Percentiles rank a stretch among this genome's conserved stretches.
phyloP scores from a whole-genome alignment of 768 basidiomycete species.

The Naganishia antarctica region DNA sequence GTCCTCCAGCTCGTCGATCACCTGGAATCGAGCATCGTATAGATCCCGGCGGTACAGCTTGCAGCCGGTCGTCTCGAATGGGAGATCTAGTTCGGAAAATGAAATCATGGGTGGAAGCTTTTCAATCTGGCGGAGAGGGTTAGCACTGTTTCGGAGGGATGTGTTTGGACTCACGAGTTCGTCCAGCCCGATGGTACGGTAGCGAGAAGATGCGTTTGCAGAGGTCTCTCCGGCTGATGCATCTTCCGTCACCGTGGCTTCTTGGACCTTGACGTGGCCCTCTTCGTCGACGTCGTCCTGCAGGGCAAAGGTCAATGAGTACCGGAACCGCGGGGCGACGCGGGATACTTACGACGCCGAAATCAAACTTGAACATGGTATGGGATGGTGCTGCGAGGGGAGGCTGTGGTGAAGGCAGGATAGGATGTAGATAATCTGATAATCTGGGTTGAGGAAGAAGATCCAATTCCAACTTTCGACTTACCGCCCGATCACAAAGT shows the following conservation, averaged over 20 bases:
- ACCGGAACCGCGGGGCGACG: neutral
- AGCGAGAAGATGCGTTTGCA: constrained; percentile 25
- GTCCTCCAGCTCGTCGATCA: constrained; percentile 58
- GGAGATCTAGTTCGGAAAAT: constrained; percentile 66
- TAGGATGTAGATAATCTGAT: too few species aligned
- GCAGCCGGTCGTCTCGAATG: constrained; percentile 49
- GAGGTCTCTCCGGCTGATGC: constrained; percentile 30
- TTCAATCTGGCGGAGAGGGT: constrained; percentile 56
- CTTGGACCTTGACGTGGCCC: constrained; percentile 18
- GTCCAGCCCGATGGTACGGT: constrained; percentile 36
- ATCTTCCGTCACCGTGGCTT: constrained; percentile 26
- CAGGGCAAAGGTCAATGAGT: constrained; percentile 45
- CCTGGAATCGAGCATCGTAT: constrained; percentile 92
- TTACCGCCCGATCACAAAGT: constrained; percentile 6
- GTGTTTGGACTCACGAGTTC: constrained; percentile 37
- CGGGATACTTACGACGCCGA: constrained; percentile 54
- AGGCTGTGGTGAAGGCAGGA: neutral
- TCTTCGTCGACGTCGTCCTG: constrained; percentile 46
- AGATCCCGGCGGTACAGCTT: constrained; percentile 71
- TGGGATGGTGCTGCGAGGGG: neutral
- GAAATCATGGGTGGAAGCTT: constrained; percentile 69
- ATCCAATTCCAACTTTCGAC: too few species aligned
- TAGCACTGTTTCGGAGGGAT: neutral
- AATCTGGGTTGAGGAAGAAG: too few species aligned
- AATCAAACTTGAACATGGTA: constrained; percentile 67